Evolutionary conservation across 2,329 filamentous ascomycete genomes (phyloP).

Genomic region (Apiospora phragmitis): DNA sequence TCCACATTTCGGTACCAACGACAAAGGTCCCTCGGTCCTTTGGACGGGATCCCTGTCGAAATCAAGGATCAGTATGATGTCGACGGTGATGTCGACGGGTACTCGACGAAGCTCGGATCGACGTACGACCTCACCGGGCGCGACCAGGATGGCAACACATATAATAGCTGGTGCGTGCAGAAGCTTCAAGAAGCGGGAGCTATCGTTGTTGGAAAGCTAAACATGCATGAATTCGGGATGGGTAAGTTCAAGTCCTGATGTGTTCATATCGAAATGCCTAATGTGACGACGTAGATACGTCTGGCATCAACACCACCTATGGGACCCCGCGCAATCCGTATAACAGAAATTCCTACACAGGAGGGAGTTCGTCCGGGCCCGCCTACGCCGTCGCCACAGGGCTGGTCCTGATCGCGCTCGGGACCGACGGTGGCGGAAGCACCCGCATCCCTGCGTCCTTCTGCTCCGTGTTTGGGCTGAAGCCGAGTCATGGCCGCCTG

Average conservation of each 20-base stretch:
- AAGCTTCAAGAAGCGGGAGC: slow-evolving; percentile 71
- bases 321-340: slow-evolving; percentile 78
- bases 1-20: slow-evolving; percentile 50
- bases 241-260: slow-evolving; percentile 43
- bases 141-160: slow-evolving; percentile 40
- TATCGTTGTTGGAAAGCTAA: slow-evolving; percentile 70
- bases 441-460: slow-evolving; percentile 73
- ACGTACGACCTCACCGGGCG: slow-evolving; percentile 58
- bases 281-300: slow-evolving; percentile 54
- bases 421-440: slow-evolving; percentile 72
- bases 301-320: slow-evolving; percentile 71
- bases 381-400: slow-evolving; percentile 71
- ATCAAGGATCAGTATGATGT: slow-evolving; percentile 79
- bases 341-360: slow-evolving; percentile 72
- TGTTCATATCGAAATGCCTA: slow-evolving; percentile 11
- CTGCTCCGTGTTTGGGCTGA: slow-evolving; percentile 74
- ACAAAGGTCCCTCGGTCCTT: slow-evolving; percentile 57
- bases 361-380: slow-evolving; percentile 74
- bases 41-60: slow-evolving; percentile 73
- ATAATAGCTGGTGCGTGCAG: slow-evolving; percentile 63
- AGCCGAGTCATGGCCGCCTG: slow-evolving; percentile 68
- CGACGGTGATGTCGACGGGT: slow-evolving; percentile 74
- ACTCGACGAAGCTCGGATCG: slow-evolving; percentile 65
- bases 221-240: slow-evolving; percentile 76
- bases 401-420: slow-evolving; percentile 65